phyloP scores from a whole-genome alignment of 805 yeast species.

The Teunomyces pallodes region DNA sequence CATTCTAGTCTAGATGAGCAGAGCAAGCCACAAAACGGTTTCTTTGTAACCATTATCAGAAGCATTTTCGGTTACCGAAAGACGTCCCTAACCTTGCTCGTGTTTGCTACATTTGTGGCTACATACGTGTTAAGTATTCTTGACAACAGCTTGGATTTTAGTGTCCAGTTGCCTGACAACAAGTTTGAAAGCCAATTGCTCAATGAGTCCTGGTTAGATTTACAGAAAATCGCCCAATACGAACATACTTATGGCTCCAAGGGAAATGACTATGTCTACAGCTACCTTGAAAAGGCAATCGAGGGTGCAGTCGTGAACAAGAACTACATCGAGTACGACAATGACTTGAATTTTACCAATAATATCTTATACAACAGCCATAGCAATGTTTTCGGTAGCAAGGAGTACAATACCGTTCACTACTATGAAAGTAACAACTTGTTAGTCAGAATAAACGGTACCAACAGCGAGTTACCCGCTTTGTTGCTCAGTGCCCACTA shows the following conservation, averaged over 20 bases:
- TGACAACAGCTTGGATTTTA: conserved; percentile 36
- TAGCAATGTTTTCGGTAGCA: conserved; percentile 26
- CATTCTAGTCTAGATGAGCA: background rate
- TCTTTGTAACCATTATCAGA: conserved; percentile 32
- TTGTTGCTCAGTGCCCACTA: conserved; percentile 79
- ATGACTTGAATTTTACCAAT: conserved; percentile 41
- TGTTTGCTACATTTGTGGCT: conserved; percentile 44
- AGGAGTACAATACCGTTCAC: conserved; percentile 48
- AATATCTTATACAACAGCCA: conserved; percentile 51
- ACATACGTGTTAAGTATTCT: conserved; percentile 37
- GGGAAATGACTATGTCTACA: conserved; percentile 75
- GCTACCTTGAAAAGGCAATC: conserved; percentile 50
- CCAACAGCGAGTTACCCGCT: conserved; percentile 56
- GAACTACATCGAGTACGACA: conserved; percentile 35
- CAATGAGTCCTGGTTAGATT: conserved; percentile 61
- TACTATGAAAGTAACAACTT: conserved; percentile 83
- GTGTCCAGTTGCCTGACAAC: conserved; percentile 44
- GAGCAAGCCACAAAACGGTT: background rate
- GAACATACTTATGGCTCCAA: conserved; percentile 80
- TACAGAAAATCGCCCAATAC: conserved; percentile 62
- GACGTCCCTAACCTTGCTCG: conserved; percentile 60
- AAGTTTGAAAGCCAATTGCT: conserved; percentile 36
- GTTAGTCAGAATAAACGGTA: conserved; percentile 72
- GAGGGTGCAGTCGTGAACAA: conserved; percentile 19
- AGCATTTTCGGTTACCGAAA: conserved; percentile 69